Conservation (phyloP, 495 filamentous ascomycete genomes). For the Cryomyces antarcticus region DNA sequence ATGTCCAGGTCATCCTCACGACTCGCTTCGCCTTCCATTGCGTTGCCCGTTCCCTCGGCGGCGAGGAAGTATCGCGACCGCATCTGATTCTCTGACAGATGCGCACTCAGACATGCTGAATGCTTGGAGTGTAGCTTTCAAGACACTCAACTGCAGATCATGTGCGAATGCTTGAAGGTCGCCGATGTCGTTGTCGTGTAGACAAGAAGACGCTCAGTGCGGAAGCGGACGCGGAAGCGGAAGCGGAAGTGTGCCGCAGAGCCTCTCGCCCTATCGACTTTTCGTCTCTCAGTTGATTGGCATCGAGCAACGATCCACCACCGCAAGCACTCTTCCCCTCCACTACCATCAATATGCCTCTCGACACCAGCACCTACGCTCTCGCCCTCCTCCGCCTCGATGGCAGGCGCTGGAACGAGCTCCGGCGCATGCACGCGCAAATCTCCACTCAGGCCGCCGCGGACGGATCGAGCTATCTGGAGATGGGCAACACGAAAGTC, state of each 20-base stretch:
- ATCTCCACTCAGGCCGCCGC: slow-evolving; percentile 80
- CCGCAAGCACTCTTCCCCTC: not conserved
- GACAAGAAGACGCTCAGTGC: no score
- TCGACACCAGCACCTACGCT: slow-evolving; percentile 74
- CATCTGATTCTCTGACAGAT: no score
- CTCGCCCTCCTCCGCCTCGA: slow-evolving; percentile 78
- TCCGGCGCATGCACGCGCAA: slow-evolving; percentile 71
- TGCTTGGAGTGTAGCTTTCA: no score
- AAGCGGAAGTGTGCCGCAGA: no score
- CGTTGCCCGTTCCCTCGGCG: slow-evolving; percentile 4
- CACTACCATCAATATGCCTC: slow-evolving; percentile 42
- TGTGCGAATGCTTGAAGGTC: no score
- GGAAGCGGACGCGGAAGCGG: no score
- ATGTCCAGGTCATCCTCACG: slow-evolving; percentile 3
- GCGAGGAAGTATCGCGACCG: not conserved
- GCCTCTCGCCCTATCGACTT: no score
- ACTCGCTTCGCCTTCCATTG: slow-evolving; percentile 5
- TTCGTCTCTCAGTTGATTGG: no score
- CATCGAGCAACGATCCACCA: no score
- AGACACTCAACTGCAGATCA: no score
- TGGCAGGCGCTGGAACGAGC: slow-evolving; percentile 94
- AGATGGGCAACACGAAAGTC: slow-evolving; percentile 92
- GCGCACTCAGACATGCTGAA: no score
- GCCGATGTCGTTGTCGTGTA: no score
- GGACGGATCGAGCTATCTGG: slow-evolving; percentile 74